A percentile compares a stretch with the other conserved stretches of the same genome.
These are phyloP conservation scores for Entomophthora muscae DNA, from an alignment of 371 early-diverging fungal species.

Conservation along the genomic window DNA sequence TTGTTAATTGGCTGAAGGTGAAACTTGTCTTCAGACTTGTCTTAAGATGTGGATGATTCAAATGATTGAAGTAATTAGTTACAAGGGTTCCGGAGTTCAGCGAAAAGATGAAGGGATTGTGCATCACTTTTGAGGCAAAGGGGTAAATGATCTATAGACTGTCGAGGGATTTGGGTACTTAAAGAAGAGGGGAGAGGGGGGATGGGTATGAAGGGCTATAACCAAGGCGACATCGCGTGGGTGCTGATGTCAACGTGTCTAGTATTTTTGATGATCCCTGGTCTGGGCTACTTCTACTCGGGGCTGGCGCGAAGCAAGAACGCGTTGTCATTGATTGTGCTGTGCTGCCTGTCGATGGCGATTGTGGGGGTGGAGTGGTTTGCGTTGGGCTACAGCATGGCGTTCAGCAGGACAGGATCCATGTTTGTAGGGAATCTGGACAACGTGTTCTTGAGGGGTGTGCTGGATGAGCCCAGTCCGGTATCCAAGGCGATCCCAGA, in stretches of 20 bases:
- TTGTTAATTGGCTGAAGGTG: no score
- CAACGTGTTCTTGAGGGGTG: constrained; percentile 41
- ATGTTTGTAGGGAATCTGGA: constrained; percentile 63
- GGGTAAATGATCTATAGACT: no score
- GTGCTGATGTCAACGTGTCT: constrained; percentile 44
- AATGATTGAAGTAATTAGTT: no score
- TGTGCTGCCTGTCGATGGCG: constrained; percentile 55
- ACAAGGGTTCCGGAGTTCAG: no score
- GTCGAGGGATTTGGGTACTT: no score
- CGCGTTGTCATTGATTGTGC: constrained; percentile 59
- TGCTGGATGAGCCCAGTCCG: constrained; percentile 29
- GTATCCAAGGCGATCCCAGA: constrained; percentile 39
- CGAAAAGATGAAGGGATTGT: no score
- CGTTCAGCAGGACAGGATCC: constrained; percentile 13
- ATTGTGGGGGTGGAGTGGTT: constrained; percentile 52
- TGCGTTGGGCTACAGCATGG: constrained; percentile 42
- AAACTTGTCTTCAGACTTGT: no score
- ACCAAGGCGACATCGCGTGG: constrained; percentile 53
- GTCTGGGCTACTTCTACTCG: constrained; percentile 79
- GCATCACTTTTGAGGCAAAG: no score
- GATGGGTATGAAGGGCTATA: no score
- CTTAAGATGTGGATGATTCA: no score
- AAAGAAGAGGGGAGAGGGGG: no score
- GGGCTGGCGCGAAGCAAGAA: constrained; percentile 74
- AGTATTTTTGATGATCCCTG: constrained; percentile 77